Evolutionary conservation across 148 eudicot genomes (phyloP).

Genomic region (Tetragonia tetragonoides): DNA sequence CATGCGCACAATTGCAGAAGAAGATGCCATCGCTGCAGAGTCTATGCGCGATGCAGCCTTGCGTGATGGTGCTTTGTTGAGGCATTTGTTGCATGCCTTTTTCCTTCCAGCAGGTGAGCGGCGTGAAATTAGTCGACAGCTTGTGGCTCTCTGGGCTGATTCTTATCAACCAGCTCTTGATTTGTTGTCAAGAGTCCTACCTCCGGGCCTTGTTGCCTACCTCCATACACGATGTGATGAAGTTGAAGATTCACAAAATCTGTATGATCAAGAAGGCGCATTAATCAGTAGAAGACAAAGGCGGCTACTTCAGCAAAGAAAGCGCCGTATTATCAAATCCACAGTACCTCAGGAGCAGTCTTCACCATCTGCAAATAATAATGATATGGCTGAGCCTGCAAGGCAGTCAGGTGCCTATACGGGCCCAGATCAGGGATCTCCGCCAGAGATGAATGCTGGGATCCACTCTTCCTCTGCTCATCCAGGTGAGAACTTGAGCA

Average conservation of each 20-base stretch:
- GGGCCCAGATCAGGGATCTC: constrained; percentile 48
- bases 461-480: constrained; percentile 37
- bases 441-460: constrained; percentile 38
- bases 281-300: constrained; percentile 74
- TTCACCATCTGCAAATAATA: constrained; percentile 36
- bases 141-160: constrained; percentile 99
- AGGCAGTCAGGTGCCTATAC: constrained; percentile 37
- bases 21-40: constrained; percentile 99
- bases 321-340: constrained; percentile 55
- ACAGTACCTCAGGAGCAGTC: constrained; percentile 46
- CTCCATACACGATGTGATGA: constrained; percentile 78
- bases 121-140: constrained; percentile 93
- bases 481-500: constrained; percentile 45
- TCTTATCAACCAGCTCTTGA: constrained; percentile 98
- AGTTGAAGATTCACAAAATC: constrained; percentile 48
- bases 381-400: constrained; percentile 45
- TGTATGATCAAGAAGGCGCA: constrained; percentile 57
- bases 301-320: constrained; percentile 80
- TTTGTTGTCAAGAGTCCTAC: constrained; percentile 82
- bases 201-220: constrained; percentile 98
- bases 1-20: constrained; percentile 99
- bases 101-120: constrained; percentile 86
- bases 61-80: constrained; percentile 93
- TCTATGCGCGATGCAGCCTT: constrained; percentile 99
- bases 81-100: constrained; percentile 89